phyloP scores from a whole-genome alignment of 2,329 filamentous ascomycete species.

The Pseudocercospora ulei region DNA sequence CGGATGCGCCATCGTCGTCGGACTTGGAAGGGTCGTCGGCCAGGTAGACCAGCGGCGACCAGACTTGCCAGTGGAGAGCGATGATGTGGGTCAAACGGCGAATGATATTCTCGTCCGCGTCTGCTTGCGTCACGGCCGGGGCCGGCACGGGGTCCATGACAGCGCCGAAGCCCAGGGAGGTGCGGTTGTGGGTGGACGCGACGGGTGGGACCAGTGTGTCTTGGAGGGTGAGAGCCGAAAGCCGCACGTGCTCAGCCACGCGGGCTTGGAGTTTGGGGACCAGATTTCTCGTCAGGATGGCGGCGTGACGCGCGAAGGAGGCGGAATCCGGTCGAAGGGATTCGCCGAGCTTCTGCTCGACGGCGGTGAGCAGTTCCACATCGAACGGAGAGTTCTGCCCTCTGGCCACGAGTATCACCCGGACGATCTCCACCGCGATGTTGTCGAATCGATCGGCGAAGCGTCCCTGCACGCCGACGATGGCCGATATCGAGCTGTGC shows the following conservation, averaged over 20 bases:
- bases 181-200: slow-evolving; percentile 9
- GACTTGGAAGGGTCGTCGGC: slow-evolving; percentile 12
- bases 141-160: slow-evolving; percentile 23
- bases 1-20: slow-evolving; percentile 22
- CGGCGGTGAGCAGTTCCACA: slow-evolving; percentile 31
- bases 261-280: slow-evolving; percentile 34
- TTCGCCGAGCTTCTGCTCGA: slow-evolving; percentile 33
- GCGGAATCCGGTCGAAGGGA: slow-evolving; percentile 28
- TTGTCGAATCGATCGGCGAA: slow-evolving; percentile 38
- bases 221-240: slow-evolving; percentile 40
- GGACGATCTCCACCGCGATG: slow-evolving; percentile 41
- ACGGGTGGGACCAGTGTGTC: slow-evolving; percentile 34
- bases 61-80: slow-evolving; percentile 82
- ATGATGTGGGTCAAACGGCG: slow-evolving; percentile 73
- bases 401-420: slow-evolving; percentile 35
- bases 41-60: slow-evolving; percentile 63
- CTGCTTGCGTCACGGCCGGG: slow-evolving; percentile 16
- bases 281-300: slow-evolving; percentile 31
- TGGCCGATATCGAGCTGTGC: slow-evolving; percentile 34
- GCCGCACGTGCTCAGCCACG: slow-evolving; percentile 31
- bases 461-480: slow-evolving; percentile 35
- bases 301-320: slow-evolving; percentile 27
- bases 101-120: slow-evolving; percentile 51
- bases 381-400: slow-evolving; percentile 30
- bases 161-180: slow-evolving; percentile 26